A percentile compares a stretch with the other conserved stretches of the same genome.
These are phyloP conservation scores for Suillus cothurnatus DNA, from an alignment of 768 basidiomycete species.

Conservation along the genomic window DNA sequence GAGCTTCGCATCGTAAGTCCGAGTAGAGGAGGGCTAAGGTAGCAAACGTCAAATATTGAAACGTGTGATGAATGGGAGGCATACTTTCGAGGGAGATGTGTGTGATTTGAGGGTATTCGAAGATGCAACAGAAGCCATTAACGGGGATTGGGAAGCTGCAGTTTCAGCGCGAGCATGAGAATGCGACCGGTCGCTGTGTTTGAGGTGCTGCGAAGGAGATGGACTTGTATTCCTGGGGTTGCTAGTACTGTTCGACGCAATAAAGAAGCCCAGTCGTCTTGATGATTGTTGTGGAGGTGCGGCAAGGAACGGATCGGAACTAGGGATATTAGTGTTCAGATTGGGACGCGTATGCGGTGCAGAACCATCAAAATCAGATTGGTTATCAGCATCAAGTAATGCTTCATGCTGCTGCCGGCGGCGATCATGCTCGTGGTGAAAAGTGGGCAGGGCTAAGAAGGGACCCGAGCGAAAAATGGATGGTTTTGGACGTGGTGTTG, in stretches of 20 bases:
- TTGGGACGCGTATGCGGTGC: constrained; percentile 13
- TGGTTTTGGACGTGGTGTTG: constrained; percentile 49
- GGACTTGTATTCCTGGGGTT: constrained; percentile 34
- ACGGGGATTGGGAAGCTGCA: constrained; percentile 17
- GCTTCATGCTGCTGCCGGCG: constrained; percentile 11
- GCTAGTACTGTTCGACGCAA: constrained; percentile 42
- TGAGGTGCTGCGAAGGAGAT: constrained; percentile 29
- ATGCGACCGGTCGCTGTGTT: constrained; percentile 39
- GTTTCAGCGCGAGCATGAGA: constrained; percentile 42
- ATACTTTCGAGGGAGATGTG: constrained; percentile 38
- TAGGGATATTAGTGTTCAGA: constrained; percentile 14
- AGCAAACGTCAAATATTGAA: constrained; percentile 13
- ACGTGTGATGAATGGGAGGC: constrained; percentile 8
- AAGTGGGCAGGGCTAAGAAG: constrained; percentile 22
- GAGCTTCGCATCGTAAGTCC: constrained; percentile 79
- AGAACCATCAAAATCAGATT: constrained; percentile 17
- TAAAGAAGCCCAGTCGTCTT: constrained; percentile 31
- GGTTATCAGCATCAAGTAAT: constrained; percentile 17
- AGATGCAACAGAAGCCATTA: constrained; percentile 31
- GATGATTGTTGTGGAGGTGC: constrained; percentile 34
- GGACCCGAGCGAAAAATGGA: constrained; percentile 23
- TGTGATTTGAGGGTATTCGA: constrained; percentile 31
- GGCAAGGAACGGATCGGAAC: constrained; percentile 17
- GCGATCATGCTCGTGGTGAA: constrained; percentile 11
- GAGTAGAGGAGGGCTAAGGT: constrained; percentile 55